A percentile compares a stretch with the other conserved stretches of the same genome.
phyloP scores from a whole-genome alignment of 306 rosid species.

The Herpetospermum pedunculosum region DNA sequence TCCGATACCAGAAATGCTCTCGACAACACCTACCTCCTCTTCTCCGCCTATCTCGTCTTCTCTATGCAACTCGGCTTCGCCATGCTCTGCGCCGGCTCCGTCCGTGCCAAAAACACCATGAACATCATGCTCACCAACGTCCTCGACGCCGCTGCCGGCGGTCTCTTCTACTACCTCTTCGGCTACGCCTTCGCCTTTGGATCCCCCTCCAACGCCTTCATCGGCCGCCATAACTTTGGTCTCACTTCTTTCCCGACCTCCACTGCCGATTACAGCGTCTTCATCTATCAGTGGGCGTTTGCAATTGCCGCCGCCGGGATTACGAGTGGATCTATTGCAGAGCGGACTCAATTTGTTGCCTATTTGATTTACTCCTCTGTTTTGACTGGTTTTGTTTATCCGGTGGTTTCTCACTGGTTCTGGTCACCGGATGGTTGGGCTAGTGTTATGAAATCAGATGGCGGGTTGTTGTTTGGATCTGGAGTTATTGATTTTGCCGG shows the following conservation, averaged over 20 bases:
- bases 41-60: constrained; percentile 93
- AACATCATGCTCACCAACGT: constrained; percentile 97
- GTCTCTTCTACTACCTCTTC: constrained; percentile 78
- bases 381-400: constrained; percentile 85
- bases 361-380: constrained; percentile 74
- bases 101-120: constrained; percentile 97
- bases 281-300: constrained; percentile 95
- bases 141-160: constrained; percentile 86
- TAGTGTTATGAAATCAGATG: constrained; percentile 13
- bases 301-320: constrained; percentile 96
- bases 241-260: constrained; percentile 30
- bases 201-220: constrained; percentile 63
- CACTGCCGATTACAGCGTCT: constrained; percentile 32
- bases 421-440: constrained; percentile 95
- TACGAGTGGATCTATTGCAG: constrained; percentile 86
- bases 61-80: constrained; percentile 97
- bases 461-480: constrained; percentile 30
- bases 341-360: constrained; percentile 78
- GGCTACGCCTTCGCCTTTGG: constrained; percentile 96
- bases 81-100: constrained; percentile 99
- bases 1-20: constrained; percentile 40
- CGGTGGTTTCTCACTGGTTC: constrained; percentile 82
- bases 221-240: constrained; percentile 67
- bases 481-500: constrained; percentile 92
- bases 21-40: constrained; percentile 72